These are phyloP conservation scores for Pleomassaria siparia DNA, from an alignment of 2,329 filamentous ascomycete species.

Conservation along the genomic window DNA sequence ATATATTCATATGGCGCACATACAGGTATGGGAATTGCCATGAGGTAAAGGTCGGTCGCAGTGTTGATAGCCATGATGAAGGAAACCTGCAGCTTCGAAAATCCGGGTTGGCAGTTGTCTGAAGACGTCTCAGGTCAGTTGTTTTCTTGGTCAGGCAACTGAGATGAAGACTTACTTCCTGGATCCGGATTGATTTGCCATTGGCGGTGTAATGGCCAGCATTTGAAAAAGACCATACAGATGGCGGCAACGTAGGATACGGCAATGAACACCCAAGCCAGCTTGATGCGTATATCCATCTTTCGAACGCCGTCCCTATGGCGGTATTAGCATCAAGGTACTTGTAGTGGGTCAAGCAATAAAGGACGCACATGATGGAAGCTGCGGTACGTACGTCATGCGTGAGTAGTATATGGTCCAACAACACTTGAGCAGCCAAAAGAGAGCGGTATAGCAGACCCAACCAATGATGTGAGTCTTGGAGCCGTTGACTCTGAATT, in stretches of 20 bases:
- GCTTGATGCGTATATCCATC: background rate
- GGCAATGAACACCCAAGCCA: background rate
- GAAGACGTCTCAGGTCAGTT: background rate
- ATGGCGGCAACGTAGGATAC: background rate
- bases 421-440: conserved; percentile 1
- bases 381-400: background rate
- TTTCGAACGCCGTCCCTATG: background rate
- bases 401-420: background rate
- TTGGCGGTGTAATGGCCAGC: background rate
- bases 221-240: background rate
- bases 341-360: background rate
- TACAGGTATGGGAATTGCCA: background rate
- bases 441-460: background rate
- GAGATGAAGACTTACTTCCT: background rate
- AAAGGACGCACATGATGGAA: background rate
- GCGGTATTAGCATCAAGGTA: background rate
- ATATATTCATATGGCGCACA: background rate
- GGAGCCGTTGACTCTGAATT: background rate
- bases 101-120: background rate
- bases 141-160: background rate
- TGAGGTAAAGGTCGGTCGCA: background rate
- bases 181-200: background rate
- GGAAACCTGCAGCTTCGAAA: background rate
- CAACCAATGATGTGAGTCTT: background rate
- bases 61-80: background rate